These are phyloP conservation scores for Blastocystis sp. DNA, from an alignment of 352 stramenopile genomes.

Conservation along the genomic window DNA sequence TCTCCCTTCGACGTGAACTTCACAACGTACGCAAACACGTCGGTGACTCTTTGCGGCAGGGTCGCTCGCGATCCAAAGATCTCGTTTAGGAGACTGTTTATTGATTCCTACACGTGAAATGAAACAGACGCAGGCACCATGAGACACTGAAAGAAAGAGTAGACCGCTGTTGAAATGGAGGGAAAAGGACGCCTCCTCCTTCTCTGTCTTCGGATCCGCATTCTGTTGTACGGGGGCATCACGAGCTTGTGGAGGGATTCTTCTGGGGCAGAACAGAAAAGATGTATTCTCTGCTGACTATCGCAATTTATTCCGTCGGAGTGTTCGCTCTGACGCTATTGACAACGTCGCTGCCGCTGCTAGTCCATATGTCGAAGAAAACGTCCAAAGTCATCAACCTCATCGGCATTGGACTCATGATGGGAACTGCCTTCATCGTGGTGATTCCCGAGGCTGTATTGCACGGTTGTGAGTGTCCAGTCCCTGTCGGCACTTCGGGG, in stretches of 20 bases:
- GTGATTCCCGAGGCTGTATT: conserved; percentile 45
- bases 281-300: conserved; percentile 19
- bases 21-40: neutral
- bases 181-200: conserved; percentile 11
- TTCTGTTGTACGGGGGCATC: too few relatives aligned
- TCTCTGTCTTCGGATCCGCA: too few relatives aligned
- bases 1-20: neutral
- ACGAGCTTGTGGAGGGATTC: too few relatives aligned
- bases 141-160: neutral
- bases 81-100: conserved; percentile 51
- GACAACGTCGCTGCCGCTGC: conserved; percentile 34
- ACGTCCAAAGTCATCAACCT: conserved; percentile 25
- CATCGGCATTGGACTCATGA: conserved; percentile 46
- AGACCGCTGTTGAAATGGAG: conserved; percentile 8
- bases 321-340: conserved; percentile 25
- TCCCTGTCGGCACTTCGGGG: neutral
- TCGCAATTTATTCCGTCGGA: conserved; percentile 45
- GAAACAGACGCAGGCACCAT: neutral
- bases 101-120: conserved; percentile 41
- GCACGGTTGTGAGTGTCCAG: conserved; percentile 35
- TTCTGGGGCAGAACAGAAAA: neutral
- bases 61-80: conserved; percentile 47
- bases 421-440: conserved; percentile 42
- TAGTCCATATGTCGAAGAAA: conserved; percentile 52
- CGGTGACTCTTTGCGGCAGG: conserved; percentile 13